Evolutionary conservation across 2,329 filamentous ascomycete genomes (phyloP), one percentile per base, ranked within the genome.

Genomic region (Blastomyces silverae): DNA sequence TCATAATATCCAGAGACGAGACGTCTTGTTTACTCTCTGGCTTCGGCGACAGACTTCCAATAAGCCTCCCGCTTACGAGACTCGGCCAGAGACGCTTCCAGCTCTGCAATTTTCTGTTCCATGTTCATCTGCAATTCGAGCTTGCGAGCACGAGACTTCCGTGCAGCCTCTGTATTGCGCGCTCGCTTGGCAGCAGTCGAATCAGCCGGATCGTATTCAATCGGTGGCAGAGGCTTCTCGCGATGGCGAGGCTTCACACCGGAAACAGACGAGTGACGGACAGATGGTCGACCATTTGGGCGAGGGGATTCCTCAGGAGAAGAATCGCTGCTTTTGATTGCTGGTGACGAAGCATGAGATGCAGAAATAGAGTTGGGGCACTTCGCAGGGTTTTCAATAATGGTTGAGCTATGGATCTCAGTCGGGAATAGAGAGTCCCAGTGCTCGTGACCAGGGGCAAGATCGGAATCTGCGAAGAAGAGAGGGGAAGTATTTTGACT

Each of bases 81-180:
- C 64, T 78, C 71, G 8, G 73, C 71, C 7, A 78, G 66, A 44
- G 68, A 64, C 52, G 83, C 81, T 76, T 87, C 83, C 37, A 93
- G 79, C 74, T 89, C 86, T 22, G 81, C 82, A 72, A 96, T 92
- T 72, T 85, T 82, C 50, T 84, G 83, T 80, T 95, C 89, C 57
- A 96, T 82, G 65, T 87, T 85, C 64, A 90, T 87, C 67, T 93
- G 82, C 70, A 88, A 85, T 74, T 89, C 83, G 65, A 90, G 87
- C 81, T 96, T 96, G 69, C 91, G 88, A 73, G 91, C 88, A 62
- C 93, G 88, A 66, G 92, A 96, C 80, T 96, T 96, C 70, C 93
- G 91, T 71, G 93, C 93, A 22, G 93, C 93, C 76, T 95, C 85
- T 10, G 92, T 96, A 77, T 97, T 97, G 70, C 92, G 89, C 61